phyloP scores from a whole-genome alignment of 1,284 basidiomycete genomes.

The Trichosporon faecale region DNA sequence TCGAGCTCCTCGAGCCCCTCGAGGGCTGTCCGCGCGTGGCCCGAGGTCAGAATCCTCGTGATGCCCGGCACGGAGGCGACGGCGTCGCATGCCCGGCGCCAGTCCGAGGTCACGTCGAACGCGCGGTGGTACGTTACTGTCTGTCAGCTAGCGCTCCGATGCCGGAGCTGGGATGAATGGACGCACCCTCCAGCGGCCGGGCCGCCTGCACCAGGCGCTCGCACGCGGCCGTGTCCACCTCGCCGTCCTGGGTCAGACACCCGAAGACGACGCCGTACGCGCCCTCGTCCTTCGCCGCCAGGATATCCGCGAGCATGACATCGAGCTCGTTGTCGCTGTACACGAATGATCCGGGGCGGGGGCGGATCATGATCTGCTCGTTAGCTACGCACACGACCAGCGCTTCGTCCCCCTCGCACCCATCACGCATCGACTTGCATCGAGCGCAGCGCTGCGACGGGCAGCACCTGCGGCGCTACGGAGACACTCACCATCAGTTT shows the following conservation, averaged over 20 bases:
- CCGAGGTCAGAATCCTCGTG: constrained; percentile 71
- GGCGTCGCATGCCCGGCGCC: constrained; percentile 58
- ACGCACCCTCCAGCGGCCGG: constrained; percentile 61
- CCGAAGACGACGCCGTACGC: constrained; percentile 70
- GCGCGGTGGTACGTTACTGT: constrained; percentile 78
- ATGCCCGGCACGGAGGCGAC: constrained; percentile 62
- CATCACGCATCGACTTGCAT: background rate
- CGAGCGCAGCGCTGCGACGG: background rate
- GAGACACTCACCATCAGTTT: constrained; percentile 62
- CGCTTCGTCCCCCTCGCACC: background rate
- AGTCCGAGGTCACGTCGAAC: constrained; percentile 67
- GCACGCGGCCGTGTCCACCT: constrained; percentile 57
- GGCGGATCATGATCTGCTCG: constrained; percentile 70
- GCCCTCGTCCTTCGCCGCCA: constrained; percentile 48
- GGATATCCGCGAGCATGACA: constrained; percentile 71
- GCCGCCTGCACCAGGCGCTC: constrained; percentile 58
- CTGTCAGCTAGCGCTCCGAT: background rate
- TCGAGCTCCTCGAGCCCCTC: constrained; percentile 49
- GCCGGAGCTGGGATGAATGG: background rate
- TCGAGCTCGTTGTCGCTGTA: constrained; percentile 64
- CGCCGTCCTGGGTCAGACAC: constrained; percentile 60
- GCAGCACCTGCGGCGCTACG: background rate
- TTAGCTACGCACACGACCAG: background rate
- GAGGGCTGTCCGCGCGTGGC: constrained; percentile 30
- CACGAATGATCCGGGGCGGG: constrained; percentile 70